Evolutionary conservation across 352 stramenopile species (phyloP).

Genomic region (Phytopythium vexans): DNA sequence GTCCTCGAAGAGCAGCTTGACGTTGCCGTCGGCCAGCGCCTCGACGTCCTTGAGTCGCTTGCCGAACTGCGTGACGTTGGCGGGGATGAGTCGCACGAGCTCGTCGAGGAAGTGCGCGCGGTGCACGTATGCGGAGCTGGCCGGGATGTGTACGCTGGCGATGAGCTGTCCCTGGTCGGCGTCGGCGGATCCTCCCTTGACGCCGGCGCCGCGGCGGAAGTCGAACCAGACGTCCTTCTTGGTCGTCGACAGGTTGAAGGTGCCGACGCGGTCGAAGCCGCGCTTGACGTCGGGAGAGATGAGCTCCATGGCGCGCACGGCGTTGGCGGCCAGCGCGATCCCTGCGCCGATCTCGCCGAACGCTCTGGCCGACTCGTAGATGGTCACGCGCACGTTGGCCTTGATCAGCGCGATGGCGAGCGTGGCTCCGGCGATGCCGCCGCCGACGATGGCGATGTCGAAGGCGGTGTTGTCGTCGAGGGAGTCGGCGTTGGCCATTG

Average conservation of each 20-base stretch:
- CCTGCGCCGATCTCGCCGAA: slow-evolving; percentile 29
- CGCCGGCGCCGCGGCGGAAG: slow-evolving; percentile 28
- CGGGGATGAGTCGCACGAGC: slow-evolving; percentile 24
- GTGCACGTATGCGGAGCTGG: slow-evolving; percentile 29
- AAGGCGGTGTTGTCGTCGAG: no score
- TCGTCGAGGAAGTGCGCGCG: slow-evolving; percentile 30
- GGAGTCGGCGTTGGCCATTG: no score
- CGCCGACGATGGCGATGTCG: slow-evolving; percentile 27
- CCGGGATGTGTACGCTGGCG: slow-evolving; percentile 23
- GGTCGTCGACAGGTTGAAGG: slow-evolving; percentile 23
- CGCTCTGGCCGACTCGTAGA: slow-evolving; percentile 28
- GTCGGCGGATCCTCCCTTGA: slow-evolving; percentile 13
- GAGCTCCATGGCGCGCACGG: slow-evolving; percentile 24
- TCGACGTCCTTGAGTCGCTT: slow-evolving; percentile 29
- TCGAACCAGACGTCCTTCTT: slow-evolving; percentile 38
- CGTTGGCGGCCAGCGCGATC: slow-evolving; percentile 21
- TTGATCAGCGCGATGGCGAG: slow-evolving; percentile 19
- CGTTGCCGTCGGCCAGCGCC: slow-evolving; percentile 23
- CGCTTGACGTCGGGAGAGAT: slow-evolving; percentile 22
- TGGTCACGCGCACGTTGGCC: slow-evolving; percentile 21
- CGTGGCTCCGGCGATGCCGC: slow-evolving; percentile 23
- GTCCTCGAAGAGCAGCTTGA: slow-evolving; percentile 27
- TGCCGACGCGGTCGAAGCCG: slow-evolving; percentile 29
- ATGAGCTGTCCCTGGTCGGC: slow-evolving; percentile 19
- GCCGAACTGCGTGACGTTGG: slow-evolving; percentile 21